These are phyloP conservation scores for Ustilago lituana DNA, from an alignment of 1,284 basidiomycete species.

Conservation along the genomic window DNA sequence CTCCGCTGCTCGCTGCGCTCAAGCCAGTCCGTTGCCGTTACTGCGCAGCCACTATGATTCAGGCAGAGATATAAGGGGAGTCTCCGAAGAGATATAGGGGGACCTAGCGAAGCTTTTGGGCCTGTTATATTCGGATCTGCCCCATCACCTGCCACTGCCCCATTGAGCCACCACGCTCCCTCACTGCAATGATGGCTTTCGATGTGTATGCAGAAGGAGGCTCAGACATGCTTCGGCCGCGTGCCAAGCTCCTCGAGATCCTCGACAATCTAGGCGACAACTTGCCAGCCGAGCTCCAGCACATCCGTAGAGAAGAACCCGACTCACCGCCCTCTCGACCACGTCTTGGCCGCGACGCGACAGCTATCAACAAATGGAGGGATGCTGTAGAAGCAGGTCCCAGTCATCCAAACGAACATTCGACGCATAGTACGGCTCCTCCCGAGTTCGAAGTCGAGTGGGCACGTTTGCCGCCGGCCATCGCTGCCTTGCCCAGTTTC, in stretches of 20 bases:
- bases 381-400: conserved; percentile 11
- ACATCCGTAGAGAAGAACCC: conserved; percentile 13
- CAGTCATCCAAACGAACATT: conserved; percentile 4
- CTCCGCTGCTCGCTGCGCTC: background rate
- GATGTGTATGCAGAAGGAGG: conserved; percentile 11
- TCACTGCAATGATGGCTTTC: background rate
- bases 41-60: background rate
- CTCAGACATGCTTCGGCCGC: conserved; percentile 11
- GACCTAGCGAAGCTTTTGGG: too few relatives aligned
- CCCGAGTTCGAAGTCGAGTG: conserved; percentile 29
- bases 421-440: background rate
- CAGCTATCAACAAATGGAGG: background rate
- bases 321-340: background rate
- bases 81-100: too few relatives aligned
- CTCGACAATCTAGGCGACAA: conserved; percentile 12
- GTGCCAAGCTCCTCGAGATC: conserved; percentile 14
- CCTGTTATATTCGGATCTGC: too few relatives aligned
- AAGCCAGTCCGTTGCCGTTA: background rate
- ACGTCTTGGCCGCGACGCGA: background rate
- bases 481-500: conserved; percentile 17
- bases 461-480: conserved; percentile 24
- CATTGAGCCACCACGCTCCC: too few relatives aligned
- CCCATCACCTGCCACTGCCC: too few relatives aligned
- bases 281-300: conserved; percentile 9
- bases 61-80: background rate